phyloP scores from a whole-genome alignment of 2,329 filamentous ascomycete genomes.

The Apiospora phragmitis region DNA sequence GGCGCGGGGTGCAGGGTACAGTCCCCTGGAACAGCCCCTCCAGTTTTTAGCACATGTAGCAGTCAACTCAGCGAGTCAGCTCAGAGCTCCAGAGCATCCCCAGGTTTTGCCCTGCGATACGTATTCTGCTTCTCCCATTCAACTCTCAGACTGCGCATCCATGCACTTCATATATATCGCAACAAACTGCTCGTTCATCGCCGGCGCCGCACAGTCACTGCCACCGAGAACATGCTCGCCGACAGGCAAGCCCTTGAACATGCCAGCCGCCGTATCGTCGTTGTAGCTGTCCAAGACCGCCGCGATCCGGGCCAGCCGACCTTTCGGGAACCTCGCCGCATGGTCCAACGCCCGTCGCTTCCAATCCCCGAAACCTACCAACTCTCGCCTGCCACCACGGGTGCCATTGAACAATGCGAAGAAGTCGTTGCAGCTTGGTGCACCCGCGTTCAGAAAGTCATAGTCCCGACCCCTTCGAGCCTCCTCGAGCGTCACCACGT shows the following conservation, averaged over 20 bases:
- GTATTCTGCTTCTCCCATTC: neutral
- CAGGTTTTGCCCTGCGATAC: no score
- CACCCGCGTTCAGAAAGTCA: slow-evolving; percentile 25
- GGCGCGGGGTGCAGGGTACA: no score
- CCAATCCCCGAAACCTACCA: slow-evolving; percentile 25
- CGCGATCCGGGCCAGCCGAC: slow-evolving; percentile 27
- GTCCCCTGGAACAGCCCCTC: no score
- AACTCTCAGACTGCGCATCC: no score
- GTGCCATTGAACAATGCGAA: slow-evolving; percentile 22
- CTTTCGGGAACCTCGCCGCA: slow-evolving; percentile 20
- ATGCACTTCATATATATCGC: slow-evolving; percentile 16
- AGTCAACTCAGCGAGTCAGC: no score
- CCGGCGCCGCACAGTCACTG: slow-evolving; percentile 23
- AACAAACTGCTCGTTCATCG: slow-evolving; percentile 21
- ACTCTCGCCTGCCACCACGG: slow-evolving; percentile 18
- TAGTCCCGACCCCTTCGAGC: slow-evolving; percentile 22
- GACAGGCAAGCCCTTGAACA: slow-evolving; percentile 25
- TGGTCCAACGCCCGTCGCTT: slow-evolving; percentile 24
- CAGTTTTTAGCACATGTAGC: no score
- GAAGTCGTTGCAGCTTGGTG: slow-evolving; percentile 26
- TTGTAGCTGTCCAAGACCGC: slow-evolving; percentile 26
- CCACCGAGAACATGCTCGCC: slow-evolving; percentile 25
- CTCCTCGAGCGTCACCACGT: slow-evolving; percentile 24
- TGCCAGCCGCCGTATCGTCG: slow-evolving; percentile 24
- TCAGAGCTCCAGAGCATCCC: no score